A percentile compares a stretch with the other conserved stretches of the same genome.
Evolutionary conservation across 495 filamentous ascomycete species (phyloP).

Genomic region (Acidomyces sp.): DNA sequence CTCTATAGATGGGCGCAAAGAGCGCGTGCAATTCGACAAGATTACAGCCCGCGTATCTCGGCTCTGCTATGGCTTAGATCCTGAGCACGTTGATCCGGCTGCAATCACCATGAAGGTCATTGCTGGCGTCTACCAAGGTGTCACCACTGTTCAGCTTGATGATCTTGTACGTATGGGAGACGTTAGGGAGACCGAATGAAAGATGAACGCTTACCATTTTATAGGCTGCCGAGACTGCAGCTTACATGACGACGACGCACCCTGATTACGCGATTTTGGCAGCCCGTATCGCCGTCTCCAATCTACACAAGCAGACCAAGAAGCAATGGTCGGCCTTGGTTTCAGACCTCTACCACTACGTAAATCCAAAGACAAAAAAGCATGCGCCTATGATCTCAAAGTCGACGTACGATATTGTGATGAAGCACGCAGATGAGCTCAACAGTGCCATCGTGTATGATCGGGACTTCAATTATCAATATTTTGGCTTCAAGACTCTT

Average conservation of each 20-base stretch:
- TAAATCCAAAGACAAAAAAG: constrained; percentile 85
- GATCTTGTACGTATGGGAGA: constrained; percentile 89
- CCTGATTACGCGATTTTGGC: constrained; percentile 98
- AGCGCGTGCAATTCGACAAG: constrained; percentile 99
- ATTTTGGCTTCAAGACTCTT: constrained; percentile 98
- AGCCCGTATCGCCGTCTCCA: constrained; percentile 95
- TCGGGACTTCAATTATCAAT: constrained; percentile 99
- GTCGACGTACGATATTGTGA: constrained; percentile 75
- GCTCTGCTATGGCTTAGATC: constrained; percentile 91
- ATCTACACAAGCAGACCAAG: constrained; percentile 99
- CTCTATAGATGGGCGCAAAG: constrained; percentile 83
- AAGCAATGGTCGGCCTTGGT: constrained; percentile 96
- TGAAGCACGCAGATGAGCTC: constrained; percentile 88
- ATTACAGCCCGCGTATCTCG: constrained; percentile 97
- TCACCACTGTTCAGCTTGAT: constrained; percentile 88
- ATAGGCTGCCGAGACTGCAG: constrained; percentile 94
- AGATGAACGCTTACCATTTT: background rate
- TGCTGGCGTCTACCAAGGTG: constrained; percentile 96
- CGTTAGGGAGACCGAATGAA: too few species aligned
- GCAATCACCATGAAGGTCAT: constrained; percentile 99
- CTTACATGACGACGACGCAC: constrained; percentile 99
- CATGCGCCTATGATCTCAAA: constrained; percentile 85
- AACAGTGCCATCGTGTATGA: constrained; percentile 99
- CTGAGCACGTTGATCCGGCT: constrained; percentile 92
- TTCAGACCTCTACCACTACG: constrained; percentile 84